Evolutionary conservation across 2,329 filamentous ascomycete species (phyloP), one percentile per base, ranked within the genome.

Genomic region (Blastomyces percursus): DNA sequence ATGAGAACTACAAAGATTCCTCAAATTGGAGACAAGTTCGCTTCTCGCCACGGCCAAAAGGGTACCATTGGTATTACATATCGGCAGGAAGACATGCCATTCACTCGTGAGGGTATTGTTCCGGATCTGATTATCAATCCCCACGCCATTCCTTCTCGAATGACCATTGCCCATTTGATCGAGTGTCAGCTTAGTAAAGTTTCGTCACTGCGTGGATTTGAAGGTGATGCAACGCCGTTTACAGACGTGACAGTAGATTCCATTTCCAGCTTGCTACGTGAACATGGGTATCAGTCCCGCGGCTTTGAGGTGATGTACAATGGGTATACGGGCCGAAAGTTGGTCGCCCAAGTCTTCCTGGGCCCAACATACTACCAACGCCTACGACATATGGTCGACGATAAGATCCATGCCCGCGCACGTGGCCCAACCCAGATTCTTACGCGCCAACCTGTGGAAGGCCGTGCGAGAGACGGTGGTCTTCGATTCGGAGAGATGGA

Each of bases 401-500:
- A 99, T 82, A 99, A 99, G 84, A 99, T 99, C 70, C 94, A 99
- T 79, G 95, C 94, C n/a, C 89, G 95, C 77, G 94, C 95, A 16
- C 88, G 94, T 74, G 94, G 95, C 44, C 94, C 94, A 0, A 90
- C 96, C 27, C 94, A 99, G 78, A 99, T 99, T 72, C 85, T 99
- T 79, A 99, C 94, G 2, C 84, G 95, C 63, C 94, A 99, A 77
- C 94, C 94, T 21, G 94, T 99, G 16, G 94, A 99, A 79, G 94
- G 94, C 88, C 90, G 95, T 85, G 94, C 94, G 3, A 83, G 95
- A 77, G 95, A 99, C 74, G 94, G 94, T 83, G 94, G 94, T 81
- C 84, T 99, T 54, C 93, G 95, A 74, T 99, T 99, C 85, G 94
- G 94, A 86, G 94, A 99, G 82, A 99, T 99, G 94, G 95, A 99